These are phyloP conservation scores for Fraxinus latifolia DNA, from an alignment of 305 asterid species.

Conservation along the genomic window DNA sequence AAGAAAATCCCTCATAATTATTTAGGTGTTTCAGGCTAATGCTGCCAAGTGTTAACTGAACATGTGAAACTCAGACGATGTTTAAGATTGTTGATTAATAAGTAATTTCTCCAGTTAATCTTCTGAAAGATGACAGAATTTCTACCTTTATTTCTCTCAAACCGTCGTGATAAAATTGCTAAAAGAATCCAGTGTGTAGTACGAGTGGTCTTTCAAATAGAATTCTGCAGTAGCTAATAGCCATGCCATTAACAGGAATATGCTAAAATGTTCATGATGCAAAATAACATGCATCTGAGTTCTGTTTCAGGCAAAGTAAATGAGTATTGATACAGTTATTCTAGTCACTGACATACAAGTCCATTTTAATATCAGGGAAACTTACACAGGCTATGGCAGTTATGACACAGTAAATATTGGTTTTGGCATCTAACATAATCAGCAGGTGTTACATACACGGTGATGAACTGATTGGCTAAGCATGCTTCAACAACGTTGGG, in stretches of 20 bases:
- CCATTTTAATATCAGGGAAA: slow-evolving; percentile 8
- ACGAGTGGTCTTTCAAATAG: neutral
- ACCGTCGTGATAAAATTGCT: neutral
- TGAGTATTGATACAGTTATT: neutral
- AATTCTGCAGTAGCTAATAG: neutral
- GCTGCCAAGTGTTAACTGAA: neutral
- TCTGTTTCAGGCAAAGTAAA: neutral
- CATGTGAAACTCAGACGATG: neutral
- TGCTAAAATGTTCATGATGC: neutral
- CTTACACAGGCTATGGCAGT: neutral
- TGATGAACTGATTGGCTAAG: neutral
- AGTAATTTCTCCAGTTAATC: neutral
- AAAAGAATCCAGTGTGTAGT: neutral
- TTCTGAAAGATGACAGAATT: neutral
- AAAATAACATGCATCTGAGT: neutral
- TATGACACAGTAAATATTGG: neutral
- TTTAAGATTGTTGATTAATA: neutral
- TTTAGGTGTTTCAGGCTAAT: neutral
- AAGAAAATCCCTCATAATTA: neutral
- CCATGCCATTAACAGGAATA: neutral
- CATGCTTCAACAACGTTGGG: neutral
- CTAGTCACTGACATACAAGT: neutral
- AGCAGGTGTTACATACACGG: neutral
- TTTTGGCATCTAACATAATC: neutral
- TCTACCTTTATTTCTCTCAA: neutral